These are phyloP conservation scores for Aspergillus egyptiacus DNA, from an alignment of 495 filamentous ascomycete genomes.

Conservation along the genomic window DNA sequence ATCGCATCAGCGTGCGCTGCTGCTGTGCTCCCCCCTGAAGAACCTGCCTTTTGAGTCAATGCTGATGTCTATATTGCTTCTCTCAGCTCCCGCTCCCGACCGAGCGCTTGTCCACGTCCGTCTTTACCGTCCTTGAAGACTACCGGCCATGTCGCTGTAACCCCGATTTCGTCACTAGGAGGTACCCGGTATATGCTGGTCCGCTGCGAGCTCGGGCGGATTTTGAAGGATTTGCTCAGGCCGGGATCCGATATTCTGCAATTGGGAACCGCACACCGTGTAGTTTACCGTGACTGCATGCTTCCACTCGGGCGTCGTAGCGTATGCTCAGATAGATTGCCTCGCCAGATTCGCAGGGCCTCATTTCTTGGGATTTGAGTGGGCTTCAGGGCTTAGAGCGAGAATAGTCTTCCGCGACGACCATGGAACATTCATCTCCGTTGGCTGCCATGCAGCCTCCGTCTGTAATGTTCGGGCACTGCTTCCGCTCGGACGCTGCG, in stretches of 20 bases:
- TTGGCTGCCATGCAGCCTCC: slow-evolving; percentile 89
- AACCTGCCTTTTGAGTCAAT: slow-evolving; percentile 10
- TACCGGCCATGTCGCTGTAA: slow-evolving; percentile 22
- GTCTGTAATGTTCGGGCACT: slow-evolving; percentile 52
- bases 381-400: not conserved
- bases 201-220: slow-evolving; percentile 14
- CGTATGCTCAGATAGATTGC: slow-evolving; percentile 21
- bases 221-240: slow-evolving; percentile 9
- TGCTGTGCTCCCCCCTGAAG: slow-evolving; percentile 7
- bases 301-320: slow-evolving; percentile 16
- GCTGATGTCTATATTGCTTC: slow-evolving; percentile 12
- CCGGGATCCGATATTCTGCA: slow-evolving; percentile 10
- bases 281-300: slow-evolving; percentile 13
- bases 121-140: slow-evolving; percentile 7
- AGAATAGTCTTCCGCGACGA: slow-evolving; percentile 13
- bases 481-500: slow-evolving; percentile 49
- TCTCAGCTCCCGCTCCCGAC: slow-evolving; percentile 12
- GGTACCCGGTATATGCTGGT: slow-evolving; percentile 17
- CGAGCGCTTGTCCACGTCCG: slow-evolving; percentile 2
- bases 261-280: slow-evolving; percentile 10
- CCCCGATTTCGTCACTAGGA: slow-evolving; percentile 17
- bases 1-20: slow-evolving; percentile 20
- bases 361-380: slow-evolving; percentile 8
- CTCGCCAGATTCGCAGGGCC: slow-evolving; percentile 2
- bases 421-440: slow-evolving; percentile 91